Conservation (phyloP, 2,329 filamentous ascomycete genomes). For the Plenodomus tracheiphilus region DNA sequence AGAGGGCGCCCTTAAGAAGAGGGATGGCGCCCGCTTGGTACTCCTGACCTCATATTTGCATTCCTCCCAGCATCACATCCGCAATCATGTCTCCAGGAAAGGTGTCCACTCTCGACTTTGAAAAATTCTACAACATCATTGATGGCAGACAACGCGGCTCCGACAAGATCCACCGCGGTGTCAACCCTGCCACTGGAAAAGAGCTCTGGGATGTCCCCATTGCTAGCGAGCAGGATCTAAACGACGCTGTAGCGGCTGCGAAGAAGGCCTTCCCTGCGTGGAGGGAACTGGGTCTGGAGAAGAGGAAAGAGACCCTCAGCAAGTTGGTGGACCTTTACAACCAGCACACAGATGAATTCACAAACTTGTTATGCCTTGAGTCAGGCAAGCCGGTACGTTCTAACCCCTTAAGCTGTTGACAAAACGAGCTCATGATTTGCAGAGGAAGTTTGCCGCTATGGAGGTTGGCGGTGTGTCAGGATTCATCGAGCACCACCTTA, state of each 20-base stretch:
- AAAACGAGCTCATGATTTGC: conserved; percentile 8
- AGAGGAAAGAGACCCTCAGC: conserved; percentile 37
- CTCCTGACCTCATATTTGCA: not conserved
- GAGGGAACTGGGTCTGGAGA: conserved; percentile 41
- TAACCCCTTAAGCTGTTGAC: too few species aligned
- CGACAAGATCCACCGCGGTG: conserved; percentile 47
- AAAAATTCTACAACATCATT: conserved; percentile 58
- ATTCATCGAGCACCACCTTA: conserved; percentile 46
- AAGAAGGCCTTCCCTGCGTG: conserved; percentile 54
- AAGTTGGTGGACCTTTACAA: conserved; percentile 31
- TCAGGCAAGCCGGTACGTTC: conserved; percentile 41
- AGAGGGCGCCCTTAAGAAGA: conserved; percentile 1
- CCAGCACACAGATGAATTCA: conserved; percentile 36
- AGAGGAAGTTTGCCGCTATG: conserved; percentile 47
- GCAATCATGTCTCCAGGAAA: conserved; percentile 52
- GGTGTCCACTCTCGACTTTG: conserved; percentile 43
- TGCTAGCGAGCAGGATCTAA: conserved; percentile 53
- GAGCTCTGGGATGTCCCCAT: conserved; percentile 57
- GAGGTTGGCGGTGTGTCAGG: conserved; percentile 43
- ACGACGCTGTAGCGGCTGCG: conserved; percentile 55
- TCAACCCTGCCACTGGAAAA: conserved; percentile 57
- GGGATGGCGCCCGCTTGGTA: not conserved
- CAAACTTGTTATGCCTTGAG: conserved; percentile 39
- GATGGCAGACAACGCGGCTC: conserved; percentile 54
- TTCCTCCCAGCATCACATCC: not conserved